Base-by-base conservation (phyloP, 73 alveolate genomes). In the Paramecium sexaurelia region DNA sequence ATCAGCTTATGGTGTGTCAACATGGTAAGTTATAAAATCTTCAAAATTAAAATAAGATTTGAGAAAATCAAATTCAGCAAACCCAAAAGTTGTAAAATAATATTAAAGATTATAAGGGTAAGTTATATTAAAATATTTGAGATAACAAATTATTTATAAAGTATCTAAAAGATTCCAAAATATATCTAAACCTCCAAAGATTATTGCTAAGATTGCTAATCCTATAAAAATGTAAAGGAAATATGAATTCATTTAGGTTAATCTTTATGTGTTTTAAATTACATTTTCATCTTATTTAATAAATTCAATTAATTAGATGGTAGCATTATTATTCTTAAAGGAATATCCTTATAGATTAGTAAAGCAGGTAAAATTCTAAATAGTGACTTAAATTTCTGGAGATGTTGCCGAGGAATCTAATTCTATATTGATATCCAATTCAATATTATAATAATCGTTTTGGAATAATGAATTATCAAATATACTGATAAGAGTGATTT, bases 61-160 rank as follows among this genome's bases (percentile, higher is more conserved):
- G 11, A 78, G n/a, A 17, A 78, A 41, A 41, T 39, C 73, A 78
- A 78, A 78, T 45, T 78, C 35, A 24, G 90, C 90, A 78, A 78
- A 78, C 41, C 90, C 90, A 78, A 78, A 78, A 78, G 41, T 37
- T n/a, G 75, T 43, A 41, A 78, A 78, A 45, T 78, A 78, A 39
- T 40, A 19, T 2, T 41, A 20, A 37, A 78, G 36, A 27, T 78
- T 78, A 17, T 41, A 78, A 19, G 90, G 90, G 29, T 40, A 78
- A 15, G 8, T 26, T 1, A 78, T 29, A 78, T 78, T 78, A 22
- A 78, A 43, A 45, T 40, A 78, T 45, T 78, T 24, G n/a, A 78
- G 68, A 43, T 78, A 78, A 19, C 75, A 29, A 24, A 78, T 32
- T n/a, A 78, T 20, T 78, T 78, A 26, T 78, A 78, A 43, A 1